Conservation (phyloP, 164 flowering plant genomes). For the Vitis rotundifolia region DNA sequence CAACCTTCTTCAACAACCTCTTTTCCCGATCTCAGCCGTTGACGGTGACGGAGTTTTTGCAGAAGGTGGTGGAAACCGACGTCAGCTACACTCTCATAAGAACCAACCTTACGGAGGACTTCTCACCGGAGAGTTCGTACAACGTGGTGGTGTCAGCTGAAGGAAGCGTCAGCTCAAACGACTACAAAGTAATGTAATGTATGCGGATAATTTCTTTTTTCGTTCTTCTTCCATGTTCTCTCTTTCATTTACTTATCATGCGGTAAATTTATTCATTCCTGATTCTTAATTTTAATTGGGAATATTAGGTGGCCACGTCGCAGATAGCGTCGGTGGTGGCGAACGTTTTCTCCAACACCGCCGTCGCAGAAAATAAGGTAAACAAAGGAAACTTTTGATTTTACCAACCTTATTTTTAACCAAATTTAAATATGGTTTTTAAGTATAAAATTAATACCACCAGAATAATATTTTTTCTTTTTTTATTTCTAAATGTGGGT, state of each 20-base stretch:
- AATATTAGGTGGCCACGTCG: slow-evolving; percentile 63
- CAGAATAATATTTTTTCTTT: too few species aligned
- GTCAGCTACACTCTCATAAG: slow-evolving; percentile 75
- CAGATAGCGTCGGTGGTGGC: slow-evolving; percentile 83
- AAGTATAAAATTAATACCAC: too few species aligned
- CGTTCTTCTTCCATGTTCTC: neutral
- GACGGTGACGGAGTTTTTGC: slow-evolving; percentile 59
- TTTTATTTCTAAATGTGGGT: too few species aligned
- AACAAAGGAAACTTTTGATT: too few species aligned
- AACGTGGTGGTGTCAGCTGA: slow-evolving; percentile 76
- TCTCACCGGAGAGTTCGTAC: slow-evolving; percentile 59
- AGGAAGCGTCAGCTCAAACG: slow-evolving; percentile 44
- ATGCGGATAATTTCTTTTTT: slow-evolving; percentile 26
- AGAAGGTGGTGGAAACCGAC: slow-evolving; percentile 56
- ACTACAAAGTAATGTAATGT: slow-evolving; percentile 99
- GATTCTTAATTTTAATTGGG: neutral
- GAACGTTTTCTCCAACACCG: slow-evolving; percentile 74
- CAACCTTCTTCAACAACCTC: slow-evolving; percentile 76
- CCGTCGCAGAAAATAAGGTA: slow-evolving; percentile 92
- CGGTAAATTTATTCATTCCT: neutral
- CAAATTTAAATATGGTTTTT: too few species aligned
- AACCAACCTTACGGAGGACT: slow-evolving; percentile 75
- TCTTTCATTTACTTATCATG: neutral
- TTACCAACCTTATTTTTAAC: too few species aligned
- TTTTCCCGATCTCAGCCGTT: slow-evolving; percentile 64